These are phyloP conservation scores for Canna indica DNA, from an alignment of 176 grass and related monocot species.

Conservation along the genomic window DNA sequence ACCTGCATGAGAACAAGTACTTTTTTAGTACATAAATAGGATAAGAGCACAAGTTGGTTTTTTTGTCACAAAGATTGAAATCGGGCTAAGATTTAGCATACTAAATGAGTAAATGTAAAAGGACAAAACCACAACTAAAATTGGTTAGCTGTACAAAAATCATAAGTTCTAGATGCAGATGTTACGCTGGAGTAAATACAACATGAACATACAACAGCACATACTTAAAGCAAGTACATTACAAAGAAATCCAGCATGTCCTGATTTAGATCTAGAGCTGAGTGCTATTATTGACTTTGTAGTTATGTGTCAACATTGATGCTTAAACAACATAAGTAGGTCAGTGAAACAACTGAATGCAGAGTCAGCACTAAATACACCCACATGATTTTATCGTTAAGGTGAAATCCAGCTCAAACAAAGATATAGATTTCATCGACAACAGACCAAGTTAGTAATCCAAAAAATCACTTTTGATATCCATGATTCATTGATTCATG, in stretches of 20 bases:
- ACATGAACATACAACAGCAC: not conserved
- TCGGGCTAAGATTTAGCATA: not conserved
- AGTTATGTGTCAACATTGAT: not conserved
- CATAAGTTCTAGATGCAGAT: not conserved
- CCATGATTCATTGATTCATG: no score
- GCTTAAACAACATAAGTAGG: no score
- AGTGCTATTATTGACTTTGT: not conserved
- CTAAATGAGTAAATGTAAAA: not conserved
- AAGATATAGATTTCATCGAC: no score
- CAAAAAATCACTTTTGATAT: no score
- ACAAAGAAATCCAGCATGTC: not conserved
- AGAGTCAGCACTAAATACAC: no score
- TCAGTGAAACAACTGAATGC: no score
- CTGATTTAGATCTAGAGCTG: not conserved
- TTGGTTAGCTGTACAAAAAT: not conserved
- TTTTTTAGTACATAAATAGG: not conserved
- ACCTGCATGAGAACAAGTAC: constrained; percentile 41
- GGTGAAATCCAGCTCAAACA: no score
- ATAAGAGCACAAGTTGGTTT: not conserved
- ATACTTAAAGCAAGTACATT: not conserved
- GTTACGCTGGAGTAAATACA: not conserved
- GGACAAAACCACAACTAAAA: not conserved
- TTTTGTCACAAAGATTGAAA: not conserved
- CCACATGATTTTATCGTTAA: no score
- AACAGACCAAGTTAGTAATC: no score